These are phyloP conservation scores for Gloeopeniophorella convolvens DNA, from an alignment of 768 basidiomycete genomes.

Conservation along the genomic window DNA sequence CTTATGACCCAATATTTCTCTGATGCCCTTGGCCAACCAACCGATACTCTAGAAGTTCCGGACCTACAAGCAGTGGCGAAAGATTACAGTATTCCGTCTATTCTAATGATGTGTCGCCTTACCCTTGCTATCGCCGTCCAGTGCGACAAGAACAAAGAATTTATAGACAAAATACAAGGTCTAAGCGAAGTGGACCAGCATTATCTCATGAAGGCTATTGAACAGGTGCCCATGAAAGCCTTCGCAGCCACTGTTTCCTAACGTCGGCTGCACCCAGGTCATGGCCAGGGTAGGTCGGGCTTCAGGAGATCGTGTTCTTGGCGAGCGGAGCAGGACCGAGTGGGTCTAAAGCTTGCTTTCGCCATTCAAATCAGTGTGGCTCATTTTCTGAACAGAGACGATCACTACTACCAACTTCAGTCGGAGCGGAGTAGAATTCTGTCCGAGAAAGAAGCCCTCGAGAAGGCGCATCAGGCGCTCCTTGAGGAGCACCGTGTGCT, in stretches of 20 bases:
- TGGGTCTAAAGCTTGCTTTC: slow-evolving; percentile 34
- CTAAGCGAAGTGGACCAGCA: slow-evolving; percentile 82
- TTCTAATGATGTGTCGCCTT: slow-evolving; percentile 69
- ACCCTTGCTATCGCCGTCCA: slow-evolving; percentile 85
- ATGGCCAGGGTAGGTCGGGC: slow-evolving; percentile 64
- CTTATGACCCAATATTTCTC: slow-evolving; percentile 86
- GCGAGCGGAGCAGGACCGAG: slow-evolving; percentile 73
- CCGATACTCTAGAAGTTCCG: slow-evolving; percentile 74
- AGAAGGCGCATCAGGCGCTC: slow-evolving; percentile 72
- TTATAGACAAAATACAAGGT: slow-evolving; percentile 84
- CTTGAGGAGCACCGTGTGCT: slow-evolving; percentile 69
- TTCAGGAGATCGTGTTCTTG: slow-evolving; percentile 40
- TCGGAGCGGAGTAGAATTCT: slow-evolving; percentile 71
- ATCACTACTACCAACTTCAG: slow-evolving; percentile 84
- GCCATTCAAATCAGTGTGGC: neutral
- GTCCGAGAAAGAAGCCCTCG: slow-evolving; percentile 80
- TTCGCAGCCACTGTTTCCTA: neutral
- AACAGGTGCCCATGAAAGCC: slow-evolving; percentile 50
- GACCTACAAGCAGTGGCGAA: slow-evolving; percentile 84
- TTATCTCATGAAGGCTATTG: slow-evolving; percentile 87
- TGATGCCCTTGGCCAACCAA: slow-evolving; percentile 76
- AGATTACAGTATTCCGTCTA: slow-evolving; percentile 57
- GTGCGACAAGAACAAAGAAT: slow-evolving; percentile 80
- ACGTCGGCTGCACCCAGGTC: slow-evolving; percentile 38
- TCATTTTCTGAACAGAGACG: slow-evolving; percentile 53